Evolutionary conservation across 805 yeast genomes (phyloP).

Genomic region (Cyberlindnera maclurae): DNA sequence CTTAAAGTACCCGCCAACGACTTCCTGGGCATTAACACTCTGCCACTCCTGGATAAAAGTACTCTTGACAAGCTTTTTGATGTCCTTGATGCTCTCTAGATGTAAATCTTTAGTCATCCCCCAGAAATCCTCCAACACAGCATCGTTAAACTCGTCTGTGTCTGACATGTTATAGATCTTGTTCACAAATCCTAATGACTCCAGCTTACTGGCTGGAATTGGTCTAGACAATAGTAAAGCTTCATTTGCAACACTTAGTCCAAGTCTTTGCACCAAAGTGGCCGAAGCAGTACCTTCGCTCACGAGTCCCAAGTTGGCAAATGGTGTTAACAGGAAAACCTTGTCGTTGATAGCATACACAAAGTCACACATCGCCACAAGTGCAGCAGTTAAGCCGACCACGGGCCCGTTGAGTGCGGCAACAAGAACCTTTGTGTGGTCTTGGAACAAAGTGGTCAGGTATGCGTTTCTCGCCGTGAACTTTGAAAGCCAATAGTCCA

Average conservation of each 20-base stretch:
- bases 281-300: slow-evolving; percentile 75
- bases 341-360: slow-evolving; percentile 58
- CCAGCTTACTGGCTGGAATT: slow-evolving; percentile 50
- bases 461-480: slow-evolving; percentile 68
- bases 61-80: slow-evolving; percentile 32
- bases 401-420: slow-evolving; percentile 84
- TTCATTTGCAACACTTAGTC: slow-evolving; percentile 65
- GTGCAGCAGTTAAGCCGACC: slow-evolving; percentile 68
- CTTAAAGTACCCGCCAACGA: slow-evolving; percentile 56
- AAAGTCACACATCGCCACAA: slow-evolving; percentile 71
- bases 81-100: slow-evolving; percentile 35
- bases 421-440: slow-evolving; percentile 64
- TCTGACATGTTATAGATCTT: slow-evolving; percentile 40
- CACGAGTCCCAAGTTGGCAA: slow-evolving; percentile 74
- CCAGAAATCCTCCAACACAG: slow-evolving; percentile 34
- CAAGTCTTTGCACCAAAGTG: slow-evolving; percentile 62
- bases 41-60: slow-evolving; percentile 29
- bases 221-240: slow-evolving; percentile 66
- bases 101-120: slow-evolving; percentile 29
- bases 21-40: slow-evolving; percentile 57
- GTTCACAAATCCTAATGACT: slow-evolving; percentile 53
- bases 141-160: slow-evolving; percentile 40
- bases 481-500: slow-evolving; percentile 42
- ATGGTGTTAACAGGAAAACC: slow-evolving; percentile 62
- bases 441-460: slow-evolving; percentile 58